These are phyloP conservation scores for Parsonsia alboflavescens DNA, from an alignment of 257 asterid species.

Conservation along the genomic window DNA sequence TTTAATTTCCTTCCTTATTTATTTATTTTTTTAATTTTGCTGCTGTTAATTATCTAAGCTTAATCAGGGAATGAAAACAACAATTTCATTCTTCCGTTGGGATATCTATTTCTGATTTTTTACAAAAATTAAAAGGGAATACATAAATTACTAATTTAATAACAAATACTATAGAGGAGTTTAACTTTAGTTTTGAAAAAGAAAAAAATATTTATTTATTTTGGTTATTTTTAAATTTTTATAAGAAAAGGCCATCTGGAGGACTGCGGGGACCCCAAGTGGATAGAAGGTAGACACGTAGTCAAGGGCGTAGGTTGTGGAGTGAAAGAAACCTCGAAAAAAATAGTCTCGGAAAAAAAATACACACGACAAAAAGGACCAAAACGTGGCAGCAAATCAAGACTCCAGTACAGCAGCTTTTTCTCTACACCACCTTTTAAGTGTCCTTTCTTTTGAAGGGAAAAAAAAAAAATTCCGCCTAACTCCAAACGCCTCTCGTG, in stretches of 20 bases:
- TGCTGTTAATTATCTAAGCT: no score
- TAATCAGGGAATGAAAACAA: no score
- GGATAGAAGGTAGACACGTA: neutral
- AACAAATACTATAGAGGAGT: no score
- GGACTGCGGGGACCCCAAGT: neutral
- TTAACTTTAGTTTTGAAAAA: no score
- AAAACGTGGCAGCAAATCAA: conserved; percentile 32
- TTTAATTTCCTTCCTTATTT: no score
- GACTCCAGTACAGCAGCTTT: conserved; percentile 12
- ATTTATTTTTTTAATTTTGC: neutral
- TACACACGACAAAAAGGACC: neutral
- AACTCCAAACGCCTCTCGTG: conserved; percentile 24
- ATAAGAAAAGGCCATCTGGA: neutral
- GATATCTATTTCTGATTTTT: no score
- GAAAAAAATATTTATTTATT: no score
- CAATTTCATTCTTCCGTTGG: no score
- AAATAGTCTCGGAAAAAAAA: conserved; percentile 1
- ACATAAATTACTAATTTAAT: no score
- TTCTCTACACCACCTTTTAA: conserved; percentile 9
- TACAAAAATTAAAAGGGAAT: no score
- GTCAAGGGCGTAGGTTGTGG: conserved; percentile 25
- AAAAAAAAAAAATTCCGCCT: conserved; percentile 34
- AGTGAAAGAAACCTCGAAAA: conserved; percentile 50
- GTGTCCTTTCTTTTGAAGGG: conserved; percentile 26
- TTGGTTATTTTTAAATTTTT: no score